Evolutionary conservation across 2,329 filamentous ascomycete genomes (phyloP).

Genomic region (Hypoxylon sp.): DNA sequence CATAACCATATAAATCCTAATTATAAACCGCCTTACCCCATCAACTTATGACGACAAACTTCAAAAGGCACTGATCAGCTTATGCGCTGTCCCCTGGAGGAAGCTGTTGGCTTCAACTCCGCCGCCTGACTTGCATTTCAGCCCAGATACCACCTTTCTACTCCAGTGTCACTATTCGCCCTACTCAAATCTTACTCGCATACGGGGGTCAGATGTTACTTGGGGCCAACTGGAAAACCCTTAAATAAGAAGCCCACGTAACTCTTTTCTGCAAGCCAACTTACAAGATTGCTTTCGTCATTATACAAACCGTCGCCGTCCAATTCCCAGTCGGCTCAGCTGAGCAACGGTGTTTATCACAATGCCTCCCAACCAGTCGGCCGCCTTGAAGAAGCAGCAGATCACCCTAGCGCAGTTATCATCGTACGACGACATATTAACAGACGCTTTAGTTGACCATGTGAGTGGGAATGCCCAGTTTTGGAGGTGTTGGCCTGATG

Average conservation of each 20-base stretch:
- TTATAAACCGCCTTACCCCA: background rate
- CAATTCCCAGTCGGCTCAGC: background rate
- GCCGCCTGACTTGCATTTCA: conserved; percentile 35
- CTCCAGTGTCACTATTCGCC: conserved; percentile 27
- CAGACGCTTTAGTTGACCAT: conserved; percentile 94
- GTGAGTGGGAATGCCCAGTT: conserved; percentile 67
- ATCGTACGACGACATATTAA: conserved; percentile 94
- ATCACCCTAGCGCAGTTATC: conserved; percentile 90
- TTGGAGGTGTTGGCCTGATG: background rate
- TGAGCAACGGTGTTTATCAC: conserved; percentile 32
- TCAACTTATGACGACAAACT: conserved; percentile 27
- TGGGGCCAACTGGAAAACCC: conserved; percentile 5
- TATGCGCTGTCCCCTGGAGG: conserved; percentile 33
- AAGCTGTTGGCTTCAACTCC: conserved; percentile 31
- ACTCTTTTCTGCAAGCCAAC: background rate
- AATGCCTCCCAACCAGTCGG: conserved; percentile 56
- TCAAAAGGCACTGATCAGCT: conserved; percentile 29
- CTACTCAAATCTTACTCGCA: conserved; percentile 34
- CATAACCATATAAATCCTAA: conserved; percentile 36
- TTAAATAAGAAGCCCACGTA: conserved; percentile 15
- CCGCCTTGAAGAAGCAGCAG: conserved; percentile 71
- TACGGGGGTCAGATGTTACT: conserved; percentile 23
- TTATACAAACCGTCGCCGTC: conserved; percentile 12
- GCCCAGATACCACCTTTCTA: conserved; percentile 24
- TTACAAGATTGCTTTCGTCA: conserved; percentile 6